A percentile compares a stretch with the other conserved stretches of the same genome.
phyloP scores from a whole-genome alignment of 73 alveolate species.

The Blepharisma japonicum region DNA sequence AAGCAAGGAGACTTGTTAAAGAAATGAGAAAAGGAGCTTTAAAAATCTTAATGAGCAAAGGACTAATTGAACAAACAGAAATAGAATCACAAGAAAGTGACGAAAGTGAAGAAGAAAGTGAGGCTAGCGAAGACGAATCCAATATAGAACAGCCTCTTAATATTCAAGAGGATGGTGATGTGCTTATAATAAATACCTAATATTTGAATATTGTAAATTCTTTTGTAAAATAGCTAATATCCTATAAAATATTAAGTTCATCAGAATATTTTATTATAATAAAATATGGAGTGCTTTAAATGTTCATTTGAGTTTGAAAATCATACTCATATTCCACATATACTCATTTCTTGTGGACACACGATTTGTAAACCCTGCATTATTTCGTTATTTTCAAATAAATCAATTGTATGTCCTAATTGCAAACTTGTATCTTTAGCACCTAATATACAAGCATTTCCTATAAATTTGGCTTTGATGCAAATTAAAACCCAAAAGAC shows the following conservation, averaged over 20 bases:
- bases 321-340: conserved; percentile 61
- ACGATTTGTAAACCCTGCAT: conserved; percentile 73
- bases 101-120: neutral
- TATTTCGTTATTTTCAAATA: neutral
- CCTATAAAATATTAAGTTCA: too few species aligned
- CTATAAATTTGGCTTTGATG: conserved; percentile 4
- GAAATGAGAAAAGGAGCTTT: neutral
- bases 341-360: conserved; percentile 73
- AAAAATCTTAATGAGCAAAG: neutral
- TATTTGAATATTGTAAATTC: too few species aligned
- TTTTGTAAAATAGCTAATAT: too few species aligned
- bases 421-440: neutral
- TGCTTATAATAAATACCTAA: too few species aligned
- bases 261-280: neutral
- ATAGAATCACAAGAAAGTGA: neutral
- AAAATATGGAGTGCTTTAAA: conserved; percentile 64
- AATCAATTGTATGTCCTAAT: neutral
- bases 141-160: neutral
- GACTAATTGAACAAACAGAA: neutral
- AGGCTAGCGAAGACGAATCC: neutral
- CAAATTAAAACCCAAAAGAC: neutral
- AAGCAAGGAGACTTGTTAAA: neutral
- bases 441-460: neutral
- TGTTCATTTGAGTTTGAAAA: conserved; percentile 58
- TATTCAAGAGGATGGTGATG: too few species aligned